phyloP scores from a whole-genome alignment of 2,329 filamentous ascomycete genomes.

The Berkeleyomyces rouxiae region DNA sequence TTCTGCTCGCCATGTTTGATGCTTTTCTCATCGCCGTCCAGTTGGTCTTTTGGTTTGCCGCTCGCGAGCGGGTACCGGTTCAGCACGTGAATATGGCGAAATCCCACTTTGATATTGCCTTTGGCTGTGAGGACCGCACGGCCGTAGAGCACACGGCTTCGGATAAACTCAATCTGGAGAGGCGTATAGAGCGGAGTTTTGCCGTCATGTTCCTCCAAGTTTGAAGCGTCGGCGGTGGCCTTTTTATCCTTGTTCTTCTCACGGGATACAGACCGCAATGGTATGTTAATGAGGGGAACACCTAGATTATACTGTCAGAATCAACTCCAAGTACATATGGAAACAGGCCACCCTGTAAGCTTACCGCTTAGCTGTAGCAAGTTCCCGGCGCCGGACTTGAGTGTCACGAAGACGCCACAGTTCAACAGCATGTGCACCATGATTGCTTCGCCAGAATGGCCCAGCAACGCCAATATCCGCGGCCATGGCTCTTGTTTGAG shows the following conservation, averaged over 20 bases:
- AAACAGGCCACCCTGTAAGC: background rate
- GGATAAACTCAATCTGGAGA: constrained; percentile 55
- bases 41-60: background rate
- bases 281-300: constrained; percentile 33
- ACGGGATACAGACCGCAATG: background rate
- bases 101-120: constrained; percentile 53
- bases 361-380: constrained; percentile 65
- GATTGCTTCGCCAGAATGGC: constrained; percentile 55
- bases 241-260: background rate
- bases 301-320: constrained; percentile 21
- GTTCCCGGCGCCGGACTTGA: constrained; percentile 45
- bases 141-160: constrained; percentile 76
- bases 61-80: constrained; percentile 6
- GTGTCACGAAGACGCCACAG: constrained; percentile 54
- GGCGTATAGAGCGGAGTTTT: constrained; percentile 19
- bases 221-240: background rate
- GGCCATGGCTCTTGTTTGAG: constrained; percentile 63
- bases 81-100: constrained; percentile 36
- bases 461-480: constrained; percentile 55
- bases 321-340: background rate
- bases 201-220: background rate
- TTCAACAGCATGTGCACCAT: constrained; percentile 65
- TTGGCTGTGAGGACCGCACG: constrained; percentile 52
- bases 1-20: too few species aligned
- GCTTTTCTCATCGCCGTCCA: background rate